Evolutionary conservation across 1,139 yeast genomes (phyloP), one percentile per base, ranked within the genome.

Genomic region (Debaryomycetaceae sp.): DNA sequence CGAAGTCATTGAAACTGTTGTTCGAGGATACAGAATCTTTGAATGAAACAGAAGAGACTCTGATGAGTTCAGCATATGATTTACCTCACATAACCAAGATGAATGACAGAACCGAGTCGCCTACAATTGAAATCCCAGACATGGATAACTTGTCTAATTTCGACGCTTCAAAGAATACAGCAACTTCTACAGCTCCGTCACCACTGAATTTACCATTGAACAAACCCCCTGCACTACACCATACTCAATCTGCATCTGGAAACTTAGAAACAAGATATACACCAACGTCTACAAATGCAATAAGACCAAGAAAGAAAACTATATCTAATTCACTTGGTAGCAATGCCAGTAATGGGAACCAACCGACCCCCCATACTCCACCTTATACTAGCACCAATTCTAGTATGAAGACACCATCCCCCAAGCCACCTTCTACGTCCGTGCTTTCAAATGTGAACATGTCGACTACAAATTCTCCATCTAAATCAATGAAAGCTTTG

Each of bases 1-100:
- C 95, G 0, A 81, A 79, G 54, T 84, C 94, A 3, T 64, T 88
- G 33, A 66, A 83, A 42, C 81, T 82, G 58, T 65, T 88, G 30
- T 88, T 88, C 57, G 89, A 84, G 47, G 73, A 67, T 36, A 11
- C 43, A 9, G 46, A 50, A 47, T 30, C 63, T 4, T 42, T 63
- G 30, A 52, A 58, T n/a, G 50, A 48, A 42, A 48, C 26, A 34
- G 41, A 39, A 14, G 42, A 37, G 8, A 32, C 31, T 5, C 6
- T 55, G 49, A n/a, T 17, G 31, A n/a, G 41, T 46, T 33, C 41
- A 11, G 41, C 40, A 7, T 49, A 45, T 34, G 59, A 53, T 14
- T 41, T 52, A 22, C 55, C 53, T 1, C 50, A 49, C n/a, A 26
- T 31, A 13, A 42, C 45, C 9, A 37, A 35, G 15, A 39, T 41